Percentiles rank a stretch among this genome's conserved stretches.
These are phyloP conservation scores for Xylariaceae sp. DNA, from an alignment of 2,329 filamentous ascomycete species.

Conservation along the genomic window DNA sequence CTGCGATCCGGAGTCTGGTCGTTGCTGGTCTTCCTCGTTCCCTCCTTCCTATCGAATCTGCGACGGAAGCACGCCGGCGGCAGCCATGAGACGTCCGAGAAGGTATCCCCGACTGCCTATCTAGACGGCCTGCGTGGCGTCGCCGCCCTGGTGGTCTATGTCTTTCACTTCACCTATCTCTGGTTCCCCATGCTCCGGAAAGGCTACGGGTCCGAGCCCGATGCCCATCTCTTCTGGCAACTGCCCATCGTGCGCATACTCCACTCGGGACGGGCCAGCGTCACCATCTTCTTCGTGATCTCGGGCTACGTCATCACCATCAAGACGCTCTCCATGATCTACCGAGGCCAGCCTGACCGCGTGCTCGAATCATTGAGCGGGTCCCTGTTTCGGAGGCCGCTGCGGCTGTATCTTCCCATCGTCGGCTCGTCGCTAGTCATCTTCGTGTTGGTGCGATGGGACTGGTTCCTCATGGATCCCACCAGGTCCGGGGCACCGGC, in stretches of 20 bases:
- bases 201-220: conserved; percentile 41
- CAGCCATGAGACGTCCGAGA: neutral
- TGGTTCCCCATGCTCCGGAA: conserved; percentile 44
- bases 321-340: conserved; percentile 43
- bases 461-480: conserved; percentile 1
- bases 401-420: conserved; percentile 49
- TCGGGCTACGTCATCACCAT: conserved; percentile 58
- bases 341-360: conserved; percentile 27
- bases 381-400: conserved; percentile 46
- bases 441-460: conserved; percentile 34
- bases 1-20: neutral
- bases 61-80: neutral
- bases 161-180: conserved; percentile 54
- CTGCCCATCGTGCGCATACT: conserved; percentile 51
- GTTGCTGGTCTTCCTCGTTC: neutral
- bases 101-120: conserved; percentile 44
- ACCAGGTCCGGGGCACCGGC: neutral
- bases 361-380: conserved; percentile 43
- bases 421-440: conserved; percentile 46
- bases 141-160: conserved; percentile 51
- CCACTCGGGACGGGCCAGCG: conserved; percentile 51
- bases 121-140: conserved; percentile 55
- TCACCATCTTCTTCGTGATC: conserved; percentile 59
- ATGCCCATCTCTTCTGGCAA: conserved; percentile 44
- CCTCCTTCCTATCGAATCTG: conserved; percentile 2